Percentiles rank a stretch among this genome's conserved stretches.
Conservation (phyloP, 768 basidiomycete genomes). For the Leccinum boreale region DNA sequence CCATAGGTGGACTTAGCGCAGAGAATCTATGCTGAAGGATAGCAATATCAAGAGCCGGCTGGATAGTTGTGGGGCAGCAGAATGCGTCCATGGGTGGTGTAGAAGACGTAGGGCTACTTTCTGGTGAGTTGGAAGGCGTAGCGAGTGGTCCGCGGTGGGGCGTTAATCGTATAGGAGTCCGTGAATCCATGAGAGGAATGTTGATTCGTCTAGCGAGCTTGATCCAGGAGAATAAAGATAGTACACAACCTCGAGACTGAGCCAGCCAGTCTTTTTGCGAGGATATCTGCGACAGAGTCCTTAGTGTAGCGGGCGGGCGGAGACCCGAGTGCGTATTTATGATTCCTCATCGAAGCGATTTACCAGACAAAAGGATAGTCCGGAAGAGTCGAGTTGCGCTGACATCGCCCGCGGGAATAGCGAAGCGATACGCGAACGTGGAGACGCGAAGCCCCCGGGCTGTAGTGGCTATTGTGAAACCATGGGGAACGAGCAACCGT, state of each 20-base stretch:
- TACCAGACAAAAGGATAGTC: slow-evolving; percentile 22
- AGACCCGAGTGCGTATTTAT: slow-evolving; percentile 21
- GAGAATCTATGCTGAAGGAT: slow-evolving; percentile 11
- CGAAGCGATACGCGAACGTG: slow-evolving; percentile 18
- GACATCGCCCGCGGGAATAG: background rate
- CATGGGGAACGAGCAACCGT: slow-evolving; percentile 21
- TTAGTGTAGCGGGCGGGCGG: background rate
- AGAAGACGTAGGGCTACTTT: slow-evolving; percentile 18
- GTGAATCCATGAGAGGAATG: slow-evolving; percentile 23
- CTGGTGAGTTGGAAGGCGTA: slow-evolving; percentile 17
- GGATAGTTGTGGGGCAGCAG: background rate
- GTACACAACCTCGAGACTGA: slow-evolving; percentile 24
- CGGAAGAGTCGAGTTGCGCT: slow-evolving; percentile 1
- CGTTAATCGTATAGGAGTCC: slow-evolving; percentile 22
- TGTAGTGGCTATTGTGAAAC: slow-evolving; percentile 28
- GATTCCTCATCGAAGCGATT: slow-evolving; percentile 5
- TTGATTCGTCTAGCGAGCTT: slow-evolving; percentile 14
- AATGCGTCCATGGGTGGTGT: slow-evolving; percentile 12
- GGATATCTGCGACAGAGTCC: slow-evolving; percentile 8
- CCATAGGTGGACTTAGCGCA: background rate
- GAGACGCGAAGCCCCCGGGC: slow-evolving; percentile 16
- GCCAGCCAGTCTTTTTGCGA: slow-evolving; percentile 28
- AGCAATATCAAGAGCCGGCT: slow-evolving; percentile 10
- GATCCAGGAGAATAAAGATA: slow-evolving; percentile 13
- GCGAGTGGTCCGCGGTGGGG: slow-evolving; percentile 28